Evolutionary conservation across 352 stramenopile species (phyloP), one percentile per base, ranked within the genome.

Genomic region (Halophytophthora polymorphica): DNA sequence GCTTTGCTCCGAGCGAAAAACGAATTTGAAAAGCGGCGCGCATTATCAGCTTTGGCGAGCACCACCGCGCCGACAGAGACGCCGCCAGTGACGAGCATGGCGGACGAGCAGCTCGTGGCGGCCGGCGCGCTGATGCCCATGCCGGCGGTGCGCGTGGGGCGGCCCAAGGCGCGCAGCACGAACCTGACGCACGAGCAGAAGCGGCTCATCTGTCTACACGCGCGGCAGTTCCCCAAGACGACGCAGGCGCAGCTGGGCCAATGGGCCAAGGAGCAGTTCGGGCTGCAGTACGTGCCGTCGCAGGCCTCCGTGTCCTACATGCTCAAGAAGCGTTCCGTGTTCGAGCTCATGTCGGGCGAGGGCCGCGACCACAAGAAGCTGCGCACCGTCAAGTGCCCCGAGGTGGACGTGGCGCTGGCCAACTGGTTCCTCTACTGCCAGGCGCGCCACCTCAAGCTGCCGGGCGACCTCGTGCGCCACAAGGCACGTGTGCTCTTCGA

Each of bases 161-260:
- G 46, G 39, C 49, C 58, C 19, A 83, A 80, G 54, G 47, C 70
- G 18, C 73, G 74, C 60, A 86, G 71, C 53, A 71, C 71, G 39
- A 93, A 93, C 68, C 73, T 93, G 33, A 93, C 82, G 54, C 77
- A 89, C 58, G 77, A 88, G 54, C 82, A 93, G 65, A 89, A 89
- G 66, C 80, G 77, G 0, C 58, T 83, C 34, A 90, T 93, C 60
- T 93, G 82, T 49, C 60, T 88, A 35, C 77, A 89, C 49, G 67
- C 72, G 49, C 74, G 77, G 56, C 74, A 87, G 58, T 74, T 87
- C 51, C 82, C 82, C 48, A 88, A 77, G 53, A 66, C 61, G 14
- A 90, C 82, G 43, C 82, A 92, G 65, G 68, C 68, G 55, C 77
- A 90, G 57, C 59, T 92, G 36, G 80, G 74, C 36, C 66, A 78